Base-by-base conservation (phyloP, 129 eudicot genomes). In the Rutidosis leptorrhynchoides region DNA sequence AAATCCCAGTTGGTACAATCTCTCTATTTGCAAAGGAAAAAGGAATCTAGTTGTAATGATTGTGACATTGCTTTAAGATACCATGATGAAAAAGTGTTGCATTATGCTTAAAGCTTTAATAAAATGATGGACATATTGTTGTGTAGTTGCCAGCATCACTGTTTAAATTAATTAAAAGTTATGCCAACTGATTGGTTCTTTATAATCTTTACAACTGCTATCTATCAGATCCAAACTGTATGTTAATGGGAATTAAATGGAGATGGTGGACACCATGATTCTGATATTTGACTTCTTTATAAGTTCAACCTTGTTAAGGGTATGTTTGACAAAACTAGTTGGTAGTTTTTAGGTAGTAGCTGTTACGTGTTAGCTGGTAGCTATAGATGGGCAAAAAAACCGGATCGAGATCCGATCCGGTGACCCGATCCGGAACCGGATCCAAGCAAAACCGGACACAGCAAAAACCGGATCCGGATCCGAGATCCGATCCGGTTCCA, bases 91-190 rank as follows among this genome's bases (percentile, higher is more conserved):
- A 73, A 64, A 17, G 45, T 65, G 78, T 74, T 74, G 53, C 52
- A 65, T 74, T 12, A 55, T 74, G 72, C 78, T 74, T 65, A 56
- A 74, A 74, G 78, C 17, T 65, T 65, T 45, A 30, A 40, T 28
- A 62, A 37, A 6, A 57, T 49, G 75, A 70, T 58, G 49, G 20
- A 25, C 65, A 65, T 65, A 20, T 43, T 65, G 58, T 54, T 72
- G 77, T n/a, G 69, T 49, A 62, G 74, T 43, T 58, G 74, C 21
- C n/a, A 20, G 56, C 37, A 51, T 45, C 53, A 3, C 16, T 22
- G 22, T 12, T 17, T 55, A 57, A 5, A 25, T 57, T 56, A 30
- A 30, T 49, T 19, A 29, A 55, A 73, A 30, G 28, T 55, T 30
- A 40, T 22, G 78, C 67, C 73, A 57, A 23, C 61, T 21, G 26